Percentiles rank a stretch among this genome's conserved stretches.
Conservation (phyloP, 139 green algal genomes). For the Haematococcus sp. region DNA sequence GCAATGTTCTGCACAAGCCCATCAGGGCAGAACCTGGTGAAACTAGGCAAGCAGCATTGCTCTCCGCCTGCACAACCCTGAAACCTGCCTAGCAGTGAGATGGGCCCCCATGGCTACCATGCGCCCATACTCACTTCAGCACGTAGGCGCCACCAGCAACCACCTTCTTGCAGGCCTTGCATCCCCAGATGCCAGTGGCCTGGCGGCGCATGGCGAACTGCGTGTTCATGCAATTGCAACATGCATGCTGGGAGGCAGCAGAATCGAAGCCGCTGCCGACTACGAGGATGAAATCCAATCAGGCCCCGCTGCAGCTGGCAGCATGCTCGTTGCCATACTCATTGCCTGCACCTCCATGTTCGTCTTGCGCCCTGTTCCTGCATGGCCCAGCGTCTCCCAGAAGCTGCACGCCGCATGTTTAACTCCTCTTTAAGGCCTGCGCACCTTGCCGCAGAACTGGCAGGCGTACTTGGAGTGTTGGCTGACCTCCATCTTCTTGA, state of each 20-base stretch:
- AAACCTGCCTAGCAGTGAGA: background rate
- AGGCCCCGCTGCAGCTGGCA: too few species aligned
- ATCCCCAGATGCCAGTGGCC: conserved; percentile 98
- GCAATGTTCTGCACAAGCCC: background rate
- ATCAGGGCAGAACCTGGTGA: background rate
- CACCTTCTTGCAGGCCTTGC: conserved; percentile 92
- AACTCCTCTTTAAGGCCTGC: background rate
- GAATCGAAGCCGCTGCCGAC: background rate
- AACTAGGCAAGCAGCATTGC: background rate
- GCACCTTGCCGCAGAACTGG: conserved; percentile 97
- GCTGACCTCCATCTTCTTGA: conserved; percentile 99
- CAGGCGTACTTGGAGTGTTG: conserved; percentile 99
- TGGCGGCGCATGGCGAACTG: conserved; percentile 87
- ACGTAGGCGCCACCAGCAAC: conserved; percentile 93
- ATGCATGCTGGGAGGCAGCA: background rate
- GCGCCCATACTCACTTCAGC: conserved; percentile 62
- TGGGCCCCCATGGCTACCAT: background rate
- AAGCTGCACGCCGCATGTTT: background rate
- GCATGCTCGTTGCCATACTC: too few species aligned
- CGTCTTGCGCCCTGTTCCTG: too few species aligned
- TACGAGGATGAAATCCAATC: too few species aligned
- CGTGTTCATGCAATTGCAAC: background rate
- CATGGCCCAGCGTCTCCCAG: too few species aligned
- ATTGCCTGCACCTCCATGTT: too few species aligned
- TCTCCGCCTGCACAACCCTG: background rate